These are phyloP conservation scores for Raddia distichophylla DNA, from an alignment of 176 grass and related monocot genomes.

Conservation along the genomic window DNA sequence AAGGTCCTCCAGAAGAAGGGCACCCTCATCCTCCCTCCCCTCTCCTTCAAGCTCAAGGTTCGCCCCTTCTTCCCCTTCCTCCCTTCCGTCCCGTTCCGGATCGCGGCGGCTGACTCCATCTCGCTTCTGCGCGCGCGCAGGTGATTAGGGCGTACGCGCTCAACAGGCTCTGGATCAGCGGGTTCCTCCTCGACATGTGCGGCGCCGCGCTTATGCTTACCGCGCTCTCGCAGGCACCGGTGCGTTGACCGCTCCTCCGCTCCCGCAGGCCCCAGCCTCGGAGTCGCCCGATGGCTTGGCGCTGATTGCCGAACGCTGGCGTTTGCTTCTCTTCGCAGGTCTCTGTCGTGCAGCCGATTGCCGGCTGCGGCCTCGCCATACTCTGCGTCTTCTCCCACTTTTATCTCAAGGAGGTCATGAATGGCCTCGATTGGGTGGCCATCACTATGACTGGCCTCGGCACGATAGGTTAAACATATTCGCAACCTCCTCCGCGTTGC, in stretches of 20 bases:
- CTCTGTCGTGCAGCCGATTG: constrained; percentile 93
- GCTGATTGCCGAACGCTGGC: not conserved
- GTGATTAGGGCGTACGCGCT: constrained; percentile 82
- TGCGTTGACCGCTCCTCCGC: constrained; percentile 6
- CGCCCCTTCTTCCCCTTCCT: not conserved
- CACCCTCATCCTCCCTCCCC: constrained; percentile 94
- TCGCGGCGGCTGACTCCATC: constrained; percentile 1
- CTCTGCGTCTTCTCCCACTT: constrained; percentile 94
- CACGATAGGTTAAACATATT: constrained; percentile 72
- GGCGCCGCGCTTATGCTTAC: constrained; percentile 85
- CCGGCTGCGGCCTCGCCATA: constrained; percentile 94
- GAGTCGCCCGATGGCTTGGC: not conserved
- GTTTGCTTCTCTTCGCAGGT: constrained; percentile 54
- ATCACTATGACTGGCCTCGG: constrained; percentile 87
- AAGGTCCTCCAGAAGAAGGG: constrained; percentile 99
- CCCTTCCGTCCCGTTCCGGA: not conserved
- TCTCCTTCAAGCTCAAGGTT: constrained; percentile 99
- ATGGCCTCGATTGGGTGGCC: constrained; percentile 90
- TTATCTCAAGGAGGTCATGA: constrained; percentile 97
- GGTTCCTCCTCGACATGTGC: constrained; percentile 88
- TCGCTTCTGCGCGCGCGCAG: constrained; percentile 28
- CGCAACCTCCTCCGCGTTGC: not conserved
- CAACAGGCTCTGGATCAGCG: constrained; percentile 88
- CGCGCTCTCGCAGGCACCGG: constrained; percentile 85
- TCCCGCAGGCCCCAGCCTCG: not conserved